Evolutionary conservation across 2,329 filamentous ascomycete species (phyloP).

Genomic region (Beauveria rudraprayagi): DNA sequence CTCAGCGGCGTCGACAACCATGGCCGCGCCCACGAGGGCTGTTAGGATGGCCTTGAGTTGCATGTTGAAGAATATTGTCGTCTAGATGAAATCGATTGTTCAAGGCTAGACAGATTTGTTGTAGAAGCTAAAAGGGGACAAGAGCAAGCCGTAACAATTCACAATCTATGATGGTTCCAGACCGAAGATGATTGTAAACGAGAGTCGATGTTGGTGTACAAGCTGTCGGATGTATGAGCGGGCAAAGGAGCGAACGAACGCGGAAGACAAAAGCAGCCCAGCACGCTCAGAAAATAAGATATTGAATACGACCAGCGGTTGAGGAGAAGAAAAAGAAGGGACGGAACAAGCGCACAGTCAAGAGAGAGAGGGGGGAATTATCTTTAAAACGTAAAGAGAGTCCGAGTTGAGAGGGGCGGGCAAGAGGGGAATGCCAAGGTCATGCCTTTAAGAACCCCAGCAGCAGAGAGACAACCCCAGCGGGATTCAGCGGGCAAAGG

Average conservation of each 20-base stretch:
- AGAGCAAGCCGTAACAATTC: slow-evolving; percentile 11
- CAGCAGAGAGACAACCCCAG: neutral
- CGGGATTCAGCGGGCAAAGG: neutral
- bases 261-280: slow-evolving; percentile 26
- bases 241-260: slow-evolving; percentile 41
- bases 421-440: slow-evolving; percentile 8
- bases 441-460: slow-evolving; percentile 9
- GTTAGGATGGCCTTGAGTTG: slow-evolving; percentile 42
- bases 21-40: slow-evolving; percentile 40
- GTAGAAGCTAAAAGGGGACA: slow-evolving; percentile 15
- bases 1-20: slow-evolving; percentile 36
- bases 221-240: slow-evolving; percentile 14
- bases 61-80: slow-evolving; percentile 29
- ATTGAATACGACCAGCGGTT: slow-evolving; percentile 21
- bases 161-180: slow-evolving; percentile 37
- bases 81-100: slow-evolving; percentile 15
- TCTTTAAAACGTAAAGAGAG: slow-evolving; percentile 11
- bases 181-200: slow-evolving; percentile 33
- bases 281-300: slow-evolving; percentile 20
- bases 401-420: slow-evolving; percentile 1
- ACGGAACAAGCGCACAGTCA: slow-evolving; percentile 17
- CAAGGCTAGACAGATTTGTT: slow-evolving; percentile 16
- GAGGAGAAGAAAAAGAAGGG: slow-evolving; percentile 15
- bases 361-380: slow-evolving; percentile 11
- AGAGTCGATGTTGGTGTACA: slow-evolving; percentile 26